phyloP scores from a whole-genome alignment of 2,329 filamentous ascomycete species.

The Stromatinia cepivora region DNA sequence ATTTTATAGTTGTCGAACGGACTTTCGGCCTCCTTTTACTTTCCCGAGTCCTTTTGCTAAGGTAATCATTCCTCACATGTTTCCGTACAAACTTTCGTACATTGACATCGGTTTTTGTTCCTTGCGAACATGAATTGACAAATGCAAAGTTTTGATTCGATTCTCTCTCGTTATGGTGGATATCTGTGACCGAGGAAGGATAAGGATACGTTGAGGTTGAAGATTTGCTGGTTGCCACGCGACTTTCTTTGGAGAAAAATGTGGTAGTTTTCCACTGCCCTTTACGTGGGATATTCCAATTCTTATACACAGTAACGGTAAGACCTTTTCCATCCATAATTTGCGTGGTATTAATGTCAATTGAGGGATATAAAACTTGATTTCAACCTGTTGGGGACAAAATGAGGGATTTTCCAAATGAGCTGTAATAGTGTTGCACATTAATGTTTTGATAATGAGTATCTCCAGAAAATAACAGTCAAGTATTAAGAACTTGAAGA shows the following conservation, averaged over 20 bases:
- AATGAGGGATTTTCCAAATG: neutral
- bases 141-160: constrained; percentile 27
- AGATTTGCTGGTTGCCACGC: neutral
- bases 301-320: constrained; percentile 1
- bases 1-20: neutral
- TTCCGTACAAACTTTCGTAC: constrained; percentile 27
- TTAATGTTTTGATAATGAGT: neutral
- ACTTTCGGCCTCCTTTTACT: constrained; percentile 8
- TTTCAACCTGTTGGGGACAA: neutral
- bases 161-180: neutral
- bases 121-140: constrained; percentile 24
- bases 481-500: neutral
- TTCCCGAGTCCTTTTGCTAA: constrained; percentile 20
- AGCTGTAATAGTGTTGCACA: neutral
- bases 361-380: constrained; percentile 11
- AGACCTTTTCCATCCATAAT: neutral
- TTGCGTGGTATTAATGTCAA: neutral
- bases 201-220: neutral
- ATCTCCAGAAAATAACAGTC: neutral
- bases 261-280: neutral
- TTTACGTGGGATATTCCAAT: constrained; percentile 8
- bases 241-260: neutral
- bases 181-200: neutral
- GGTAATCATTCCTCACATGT: constrained; percentile 31
- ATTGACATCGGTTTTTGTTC: constrained; percentile 21